Evolutionary conservation across 2,329 filamentous ascomycete species (phyloP).

Genomic region (Fusarium poae): DNA sequence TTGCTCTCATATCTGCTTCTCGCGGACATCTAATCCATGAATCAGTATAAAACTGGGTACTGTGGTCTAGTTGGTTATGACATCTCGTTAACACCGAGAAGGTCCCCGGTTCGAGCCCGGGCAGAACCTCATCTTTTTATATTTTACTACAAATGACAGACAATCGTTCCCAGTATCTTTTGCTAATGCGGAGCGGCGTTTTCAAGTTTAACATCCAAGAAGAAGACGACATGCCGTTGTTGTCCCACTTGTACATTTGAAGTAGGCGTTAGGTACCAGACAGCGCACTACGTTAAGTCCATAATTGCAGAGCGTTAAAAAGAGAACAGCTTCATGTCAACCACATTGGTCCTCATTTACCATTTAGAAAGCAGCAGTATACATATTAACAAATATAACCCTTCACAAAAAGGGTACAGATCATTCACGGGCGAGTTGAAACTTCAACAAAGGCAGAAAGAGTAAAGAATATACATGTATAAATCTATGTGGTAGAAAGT

Average conservation of each 20-base stretch:
- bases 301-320: neutral
- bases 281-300: neutral
- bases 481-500: conserved; percentile 5
- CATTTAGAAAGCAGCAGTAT: no score
- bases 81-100: conserved; percentile 16
- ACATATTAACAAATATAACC: neutral
- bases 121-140: conserved; percentile 20
- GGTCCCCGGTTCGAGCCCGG: conserved; percentile 18
- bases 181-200: neutral
- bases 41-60: neutral
- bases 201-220: neutral
- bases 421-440: neutral
- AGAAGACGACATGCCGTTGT: neutral
- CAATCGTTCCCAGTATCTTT: no score
- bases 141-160: no score
- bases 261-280: neutral
- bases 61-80: conserved; percentile 2
- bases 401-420: rapidly evolving
- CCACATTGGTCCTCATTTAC: no score
- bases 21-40: no score
- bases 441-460: neutral
- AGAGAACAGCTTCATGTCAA: no score
- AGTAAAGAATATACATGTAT: neutral
- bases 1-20: no score
- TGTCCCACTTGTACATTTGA: neutral